Conservation (phyloP, 2,329 filamentous ascomycete species). For the Fusarium citri region DNA sequence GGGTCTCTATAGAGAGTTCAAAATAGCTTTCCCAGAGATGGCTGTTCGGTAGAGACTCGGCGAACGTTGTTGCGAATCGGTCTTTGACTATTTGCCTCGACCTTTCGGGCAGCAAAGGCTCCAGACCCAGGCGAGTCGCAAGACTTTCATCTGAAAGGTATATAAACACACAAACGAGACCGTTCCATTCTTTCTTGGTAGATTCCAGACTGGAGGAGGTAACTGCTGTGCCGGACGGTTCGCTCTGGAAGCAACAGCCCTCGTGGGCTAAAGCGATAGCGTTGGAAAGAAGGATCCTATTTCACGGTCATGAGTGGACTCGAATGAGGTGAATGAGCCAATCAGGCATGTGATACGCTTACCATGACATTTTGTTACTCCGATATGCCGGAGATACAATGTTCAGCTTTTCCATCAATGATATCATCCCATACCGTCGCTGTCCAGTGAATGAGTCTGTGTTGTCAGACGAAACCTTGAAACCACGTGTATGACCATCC, state of each 20-base stretch:
- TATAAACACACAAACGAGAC: conserved; percentile 31
- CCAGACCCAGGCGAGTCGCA: conserved; percentile 17
- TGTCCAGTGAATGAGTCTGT: conserved; percentile 16
- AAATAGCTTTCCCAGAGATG: conserved; percentile 30
- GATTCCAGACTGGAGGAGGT: background rate
- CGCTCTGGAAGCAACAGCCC: conserved; percentile 27
- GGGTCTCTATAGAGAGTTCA: conserved; percentile 18
- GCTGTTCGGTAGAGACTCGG: conserved; percentile 17
- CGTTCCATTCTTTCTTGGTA: conserved; percentile 22
- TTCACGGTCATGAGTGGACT: too few relatives aligned
- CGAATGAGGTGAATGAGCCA: too few relatives aligned
- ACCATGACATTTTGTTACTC: conserved; percentile 38
- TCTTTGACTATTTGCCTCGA: conserved; percentile 30
- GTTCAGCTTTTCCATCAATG: conserved; percentile 31
- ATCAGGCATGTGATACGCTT: background rate
- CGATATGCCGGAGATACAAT: conserved; percentile 33
- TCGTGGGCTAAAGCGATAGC: conserved; percentile 30
- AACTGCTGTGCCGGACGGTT: background rate
- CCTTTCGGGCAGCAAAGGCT: conserved; percentile 25
- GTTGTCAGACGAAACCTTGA: background rate
- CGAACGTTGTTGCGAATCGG: conserved; percentile 22
- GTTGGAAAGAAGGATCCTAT: conserved; percentile 34
- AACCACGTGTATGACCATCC: background rate
- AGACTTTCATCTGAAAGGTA: conserved; percentile 29
- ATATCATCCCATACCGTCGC: conserved; percentile 29